Evolutionary conservation across 306 rosid genomes (phyloP), one percentile per base, ranked within the genome.

Genomic region (Gastrolobium villosum): DNA sequence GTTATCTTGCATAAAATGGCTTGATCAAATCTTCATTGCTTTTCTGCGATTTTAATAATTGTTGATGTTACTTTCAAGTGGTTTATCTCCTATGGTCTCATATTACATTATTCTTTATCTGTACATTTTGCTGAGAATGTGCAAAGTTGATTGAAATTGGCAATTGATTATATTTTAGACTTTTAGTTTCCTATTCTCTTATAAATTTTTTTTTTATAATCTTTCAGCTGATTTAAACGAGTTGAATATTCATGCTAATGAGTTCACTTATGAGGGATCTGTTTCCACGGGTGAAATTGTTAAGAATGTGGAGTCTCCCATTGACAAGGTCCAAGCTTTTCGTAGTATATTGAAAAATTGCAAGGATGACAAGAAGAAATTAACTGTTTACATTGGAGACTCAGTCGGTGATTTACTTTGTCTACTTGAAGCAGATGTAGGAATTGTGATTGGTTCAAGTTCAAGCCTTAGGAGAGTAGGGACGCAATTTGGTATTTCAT

Each of bases 391-490:
- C 85, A 71, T 96, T 4, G 99, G 99, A 77, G 98, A 93, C 79
- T 93, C 99, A 0, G 90, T 93, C 48, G 99, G 99, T 31, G 99
- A 96, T 89, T 67, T 96, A 77, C 96, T 96, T 46, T 93, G 97
- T 82, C 92, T 96, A 72, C 96, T 96, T 5, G 93, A 93, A 87
- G 99, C 99, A 32, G 99, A 96, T 84, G 72, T 96, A 59, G 99
- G 99, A 76, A 96, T 96, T 65, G 96, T 91, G 65, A 60, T 96
- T 70, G 99, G 93, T 71, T 87, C 98, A 37, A 96, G 98, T 82
- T 82, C 94, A 83, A 93, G 99, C 87, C 96, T 96, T 44, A 87
- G 94, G 79, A 90, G 81, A 43, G 64, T 96, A 52, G 99, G 89
- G 61, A 84, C 81, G 5, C 91, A 79, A 13, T 96, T 86, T 40